Evolutionary conservation across 1,139 yeast species (phyloP).

Genomic region (Debaryomyces robertsiae): DNA sequence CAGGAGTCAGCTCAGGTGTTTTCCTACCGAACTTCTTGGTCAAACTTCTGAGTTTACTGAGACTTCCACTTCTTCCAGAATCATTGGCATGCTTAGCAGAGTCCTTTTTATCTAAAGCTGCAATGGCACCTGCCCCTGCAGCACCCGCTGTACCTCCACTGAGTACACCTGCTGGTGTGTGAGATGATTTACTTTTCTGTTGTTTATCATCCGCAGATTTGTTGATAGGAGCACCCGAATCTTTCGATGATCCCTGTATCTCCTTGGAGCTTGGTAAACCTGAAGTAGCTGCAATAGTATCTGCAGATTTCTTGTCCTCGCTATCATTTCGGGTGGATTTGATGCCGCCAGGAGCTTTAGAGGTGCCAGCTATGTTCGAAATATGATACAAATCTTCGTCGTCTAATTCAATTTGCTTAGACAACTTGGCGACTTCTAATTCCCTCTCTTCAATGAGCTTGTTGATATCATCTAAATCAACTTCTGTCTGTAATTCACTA

Average conservation of each 20-base stretch:
- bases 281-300: not conserved
- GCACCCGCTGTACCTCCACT: conserved; percentile 15
- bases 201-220: conserved; percentile 9
- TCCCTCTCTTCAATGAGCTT: conserved; percentile 40
- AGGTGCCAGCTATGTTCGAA: conserved; percentile 22
- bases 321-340: conserved; percentile 8
- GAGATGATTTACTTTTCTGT: conserved; percentile 10
- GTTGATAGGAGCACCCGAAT: conserved; percentile 6
- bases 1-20: conserved; percentile 2
- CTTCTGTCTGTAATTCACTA: conserved; percentile 27
- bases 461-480: conserved; percentile 33
- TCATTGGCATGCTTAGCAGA: conserved; percentile 11
- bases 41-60: conserved; percentile 27
- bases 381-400: conserved; percentile 27
- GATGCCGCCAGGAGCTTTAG: conserved; percentile 15
- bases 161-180: conserved; percentile 8
- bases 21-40: conserved; percentile 22
- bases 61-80: conserved; percentile 20
- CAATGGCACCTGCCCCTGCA: conserved; percentile 16
- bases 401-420: conserved; percentile 38
- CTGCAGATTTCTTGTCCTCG: not conserved
- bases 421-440: conserved; percentile 36
- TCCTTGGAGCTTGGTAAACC: conserved; percentile 1
- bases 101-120: conserved; percentile 13
- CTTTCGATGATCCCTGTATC: not conserved